phyloP scores from a whole-genome alignment of 2,329 filamentous ascomycete species.

The Coniochaeta ligniaria region DNA sequence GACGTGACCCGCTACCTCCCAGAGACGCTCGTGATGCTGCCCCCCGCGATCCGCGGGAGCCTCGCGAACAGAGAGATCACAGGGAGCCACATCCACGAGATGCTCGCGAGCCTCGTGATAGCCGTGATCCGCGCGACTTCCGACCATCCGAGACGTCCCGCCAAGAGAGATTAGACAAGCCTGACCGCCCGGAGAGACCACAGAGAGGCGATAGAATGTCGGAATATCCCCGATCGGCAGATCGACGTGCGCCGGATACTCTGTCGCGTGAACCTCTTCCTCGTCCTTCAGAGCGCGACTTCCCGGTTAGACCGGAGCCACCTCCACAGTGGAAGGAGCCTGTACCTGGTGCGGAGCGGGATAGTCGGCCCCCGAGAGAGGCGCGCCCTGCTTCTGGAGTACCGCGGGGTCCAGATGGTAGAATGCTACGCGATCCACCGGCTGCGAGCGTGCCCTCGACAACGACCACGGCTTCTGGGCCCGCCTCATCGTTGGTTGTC shows the following conservation, averaged over 20 bases:
- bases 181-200: not conserved
- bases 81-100: slow-evolving; percentile 29
- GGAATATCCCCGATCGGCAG: slow-evolving; percentile 13
- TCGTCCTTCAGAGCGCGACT: slow-evolving; percentile 31
- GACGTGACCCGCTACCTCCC: slow-evolving; percentile 8
- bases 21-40: slow-evolving; percentile 24
- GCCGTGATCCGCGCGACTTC: slow-evolving; percentile 23
- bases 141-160: slow-evolving; percentile 31
- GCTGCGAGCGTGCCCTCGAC: slow-evolving; percentile 18
- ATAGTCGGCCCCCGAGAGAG: slow-evolving; percentile 30
- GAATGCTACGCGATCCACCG: slow-evolving; percentile 14
- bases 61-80: slow-evolving; percentile 20
- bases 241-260: slow-evolving; percentile 34
- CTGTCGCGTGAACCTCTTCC: slow-evolving; percentile 23
- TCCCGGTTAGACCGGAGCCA: slow-evolving; percentile 18
- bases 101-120: slow-evolving; percentile 24
- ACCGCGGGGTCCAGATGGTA: slow-evolving; percentile 12
- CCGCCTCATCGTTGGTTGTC: slow-evolving; percentile 29
- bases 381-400: slow-evolving; percentile 12
- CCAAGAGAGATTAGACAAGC: slow-evolving; percentile 18
- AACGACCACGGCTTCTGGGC: slow-evolving; percentile 18
- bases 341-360: slow-evolving; percentile 11
- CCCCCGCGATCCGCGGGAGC: slow-evolving; percentile 18
- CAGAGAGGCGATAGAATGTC: not conserved
- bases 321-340: slow-evolving; percentile 29